These are phyloP conservation scores for Fusarium annulatum DNA, from an alignment of 2,329 filamentous ascomycete genomes.

Conservation along the genomic window DNA sequence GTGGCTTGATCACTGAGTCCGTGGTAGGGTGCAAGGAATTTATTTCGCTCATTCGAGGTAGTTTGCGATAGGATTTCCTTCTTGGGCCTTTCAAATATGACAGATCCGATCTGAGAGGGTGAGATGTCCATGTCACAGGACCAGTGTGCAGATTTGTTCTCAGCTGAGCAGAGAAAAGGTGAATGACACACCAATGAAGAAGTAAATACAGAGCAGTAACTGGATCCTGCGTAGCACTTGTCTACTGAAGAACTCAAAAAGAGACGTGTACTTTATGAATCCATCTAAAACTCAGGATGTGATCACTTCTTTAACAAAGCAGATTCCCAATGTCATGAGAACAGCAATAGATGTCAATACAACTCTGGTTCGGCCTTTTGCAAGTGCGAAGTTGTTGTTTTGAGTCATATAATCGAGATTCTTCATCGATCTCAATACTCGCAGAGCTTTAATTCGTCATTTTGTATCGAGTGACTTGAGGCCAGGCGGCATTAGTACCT, in stretches of 20 bases:
- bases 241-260: neutral
- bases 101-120: neutral
- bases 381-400: too few relatives aligned
- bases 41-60: accelerated
- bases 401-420: too few relatives aligned
- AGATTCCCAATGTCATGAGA: too few relatives aligned
- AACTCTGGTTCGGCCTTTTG: too few relatives aligned
- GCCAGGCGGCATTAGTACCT: too few relatives aligned
- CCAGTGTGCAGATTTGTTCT: neutral
- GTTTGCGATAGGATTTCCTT: neutral
- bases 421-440: too few relatives aligned
- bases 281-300: neutral
- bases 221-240: neutral
- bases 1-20: neutral
- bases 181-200: accelerated
- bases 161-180: accelerated
- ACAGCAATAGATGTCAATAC: too few relatives aligned
- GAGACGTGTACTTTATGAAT: neutral
- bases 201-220: too few relatives aligned
- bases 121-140: accelerated
- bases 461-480: too few relatives aligned
- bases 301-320: too few relatives aligned
- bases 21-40: neutral
- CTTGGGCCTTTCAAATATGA: accelerated
- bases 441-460: too few relatives aligned